Evolutionary conservation across 2,329 filamentous ascomycete genomes (phyloP), one percentile per base, ranked within the genome.

Genomic region (Calonectria ilicicola): DNA sequence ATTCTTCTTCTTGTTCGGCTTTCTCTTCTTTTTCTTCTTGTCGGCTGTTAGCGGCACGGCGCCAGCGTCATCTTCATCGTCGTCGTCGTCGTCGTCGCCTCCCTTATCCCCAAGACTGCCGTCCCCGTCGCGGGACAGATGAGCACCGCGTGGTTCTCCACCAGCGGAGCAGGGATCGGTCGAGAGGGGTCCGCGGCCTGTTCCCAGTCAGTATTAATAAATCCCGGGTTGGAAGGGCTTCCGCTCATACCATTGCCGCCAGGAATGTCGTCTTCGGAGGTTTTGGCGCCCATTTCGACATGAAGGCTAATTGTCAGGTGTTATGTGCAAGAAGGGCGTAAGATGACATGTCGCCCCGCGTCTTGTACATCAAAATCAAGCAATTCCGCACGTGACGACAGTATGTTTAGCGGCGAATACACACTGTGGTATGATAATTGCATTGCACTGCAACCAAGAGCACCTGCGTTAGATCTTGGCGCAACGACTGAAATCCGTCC

Each of bases 111-210:
- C 85, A 58, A 86, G 68, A 58, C 76, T 83, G 5, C 84, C 83
- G 65, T 88, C 86, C 9, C 85, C 85, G 69, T 88, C 86, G 49
- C 83, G 81, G 72, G 83, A 81, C 47, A 83, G 74, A 70, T 87
- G 85, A 7, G 76, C 76, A 40, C 85, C 86, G 9, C 84, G 83
- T 46, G 85, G 84, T 72, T 86, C 84, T 60, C 86, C 86, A 49
- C 85, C 85, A 63, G 75, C 70, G 65, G 76, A 72, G 47, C 69
- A 70, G 53, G 74, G 51, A 32, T 74, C 70, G 60, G 72, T 62
- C 15, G 76, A 71, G 69, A 73, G 72, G 35, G 77, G 70, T 58
- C 75, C 74, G 42, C 71, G 69, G 47, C 77, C 77, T 79, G 35
- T 14, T 1, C 21, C 2, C 4, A 49, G 68, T 79, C 15, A 78